These are phyloP conservation scores for Cyberlindnera veronae DNA, from an alignment of 805 yeast species.

Conservation along the genomic window DNA sequence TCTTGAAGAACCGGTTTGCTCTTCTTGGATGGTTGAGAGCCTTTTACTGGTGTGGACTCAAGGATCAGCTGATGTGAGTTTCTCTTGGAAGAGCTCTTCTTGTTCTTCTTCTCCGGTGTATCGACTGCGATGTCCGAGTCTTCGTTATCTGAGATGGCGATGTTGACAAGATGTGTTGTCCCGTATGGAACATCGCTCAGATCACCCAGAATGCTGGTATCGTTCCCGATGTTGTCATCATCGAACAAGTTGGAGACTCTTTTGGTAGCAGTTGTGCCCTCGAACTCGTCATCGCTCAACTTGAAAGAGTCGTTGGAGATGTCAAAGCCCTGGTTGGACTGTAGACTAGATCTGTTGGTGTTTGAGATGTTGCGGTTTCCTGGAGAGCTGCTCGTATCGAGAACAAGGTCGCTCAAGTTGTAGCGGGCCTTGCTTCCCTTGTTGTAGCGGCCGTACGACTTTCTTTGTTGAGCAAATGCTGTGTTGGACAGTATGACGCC, in stretches of 20 bases:
- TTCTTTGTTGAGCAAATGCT: slow-evolving; percentile 10
- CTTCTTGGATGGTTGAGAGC: slow-evolving; percentile 8
- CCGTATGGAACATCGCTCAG: slow-evolving; percentile 23
- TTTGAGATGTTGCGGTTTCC: slow-evolving; percentile 3
- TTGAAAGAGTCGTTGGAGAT: slow-evolving; percentile 26
- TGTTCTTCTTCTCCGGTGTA: slow-evolving; percentile 14
- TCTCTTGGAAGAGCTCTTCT: slow-evolving; percentile 4
- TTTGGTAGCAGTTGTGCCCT: slow-evolving; percentile 3
- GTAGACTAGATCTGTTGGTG: slow-evolving; percentile 3
- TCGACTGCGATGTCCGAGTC: slow-evolving; percentile 18
- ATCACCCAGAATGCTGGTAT: slow-evolving; percentile 11
- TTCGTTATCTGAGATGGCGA: slow-evolving; percentile 27
- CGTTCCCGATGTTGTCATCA: slow-evolving; percentile 6
- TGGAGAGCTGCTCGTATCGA: slow-evolving; percentile 13
- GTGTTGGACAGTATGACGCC: slow-evolving; percentile 22
- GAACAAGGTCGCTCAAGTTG: slow-evolving; percentile 23
- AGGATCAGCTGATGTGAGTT: slow-evolving; percentile 9
- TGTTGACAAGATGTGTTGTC: slow-evolving; percentile 17
- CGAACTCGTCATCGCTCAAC: slow-evolving; percentile 23
- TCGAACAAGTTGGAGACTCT: neutral
- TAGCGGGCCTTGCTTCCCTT: slow-evolving; percentile 25
- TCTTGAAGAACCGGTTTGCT: slow-evolving; percentile 21
- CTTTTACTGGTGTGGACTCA: slow-evolving; percentile 10
- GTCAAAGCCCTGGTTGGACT: slow-evolving; percentile 17
- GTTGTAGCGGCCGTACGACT: slow-evolving; percentile 24